phyloP scores from a whole-genome alignment of 495 filamentous ascomycete species.

The Acidomyces sp. region DNA sequence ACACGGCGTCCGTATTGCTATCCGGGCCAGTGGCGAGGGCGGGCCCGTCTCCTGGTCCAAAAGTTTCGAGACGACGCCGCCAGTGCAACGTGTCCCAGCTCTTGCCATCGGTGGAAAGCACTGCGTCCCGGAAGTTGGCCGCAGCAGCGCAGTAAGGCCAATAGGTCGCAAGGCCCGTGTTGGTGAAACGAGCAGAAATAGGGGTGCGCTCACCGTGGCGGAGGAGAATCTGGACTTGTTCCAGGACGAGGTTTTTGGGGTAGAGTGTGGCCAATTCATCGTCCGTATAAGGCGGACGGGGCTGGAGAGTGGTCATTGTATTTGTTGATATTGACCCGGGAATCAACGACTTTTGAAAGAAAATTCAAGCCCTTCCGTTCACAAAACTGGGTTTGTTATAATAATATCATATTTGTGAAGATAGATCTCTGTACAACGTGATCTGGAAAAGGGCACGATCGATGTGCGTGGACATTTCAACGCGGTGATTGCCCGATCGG shows the following conservation, averaged over 20 bases:
- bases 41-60: constrained; percentile 58
- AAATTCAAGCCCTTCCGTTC: too few relatives aligned
- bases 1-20: constrained; percentile 63
- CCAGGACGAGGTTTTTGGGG: constrained; percentile 63
- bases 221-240: constrained; percentile 78
- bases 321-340: too few relatives aligned
- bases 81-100: constrained; percentile 60
- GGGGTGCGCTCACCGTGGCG: constrained; percentile 84
- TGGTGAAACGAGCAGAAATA: constrained; percentile 74
- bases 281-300: constrained; percentile 61
- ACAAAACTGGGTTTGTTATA: too few relatives aligned
- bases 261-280: constrained; percentile 76
- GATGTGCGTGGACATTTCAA: too few relatives aligned
- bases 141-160: constrained; percentile 89
- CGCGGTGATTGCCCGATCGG: too few relatives aligned
- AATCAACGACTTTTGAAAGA: too few relatives aligned
- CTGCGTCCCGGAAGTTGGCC: constrained; percentile 54
- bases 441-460: too few relatives aligned
- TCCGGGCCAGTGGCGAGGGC: constrained; percentile 51
- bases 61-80: constrained; percentile 66
- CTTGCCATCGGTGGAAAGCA: constrained; percentile 46
- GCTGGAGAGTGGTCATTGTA: constrained; percentile 65
- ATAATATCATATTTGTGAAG: too few relatives aligned
- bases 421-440: too few relatives aligned
- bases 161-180: constrained; percentile 41